Conservation (phyloP, 345 rosid genomes). For the Chamaenerion angustifolium region DNA sequence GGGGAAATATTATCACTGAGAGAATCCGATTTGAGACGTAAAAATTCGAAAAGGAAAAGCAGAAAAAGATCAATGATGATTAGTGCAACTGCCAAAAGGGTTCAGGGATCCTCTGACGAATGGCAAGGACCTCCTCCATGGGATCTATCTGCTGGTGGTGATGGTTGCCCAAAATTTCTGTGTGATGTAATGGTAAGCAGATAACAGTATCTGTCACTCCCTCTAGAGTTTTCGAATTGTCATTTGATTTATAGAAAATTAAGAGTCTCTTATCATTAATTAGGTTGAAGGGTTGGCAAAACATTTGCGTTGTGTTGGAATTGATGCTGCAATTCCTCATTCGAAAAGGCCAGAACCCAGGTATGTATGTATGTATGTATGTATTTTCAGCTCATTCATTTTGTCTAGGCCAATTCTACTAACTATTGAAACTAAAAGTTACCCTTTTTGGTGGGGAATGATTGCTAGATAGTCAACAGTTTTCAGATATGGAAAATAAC, state of each 20-base stretch:
- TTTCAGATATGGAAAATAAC: too few relatives aligned
- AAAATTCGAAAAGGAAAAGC: slow-evolving; percentile 50
- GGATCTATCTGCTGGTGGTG: slow-evolving; percentile 69
- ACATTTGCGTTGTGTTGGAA: slow-evolving; percentile 83
- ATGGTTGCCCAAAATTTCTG: slow-evolving; percentile 79
- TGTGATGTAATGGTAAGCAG: slow-evolving; percentile 81
- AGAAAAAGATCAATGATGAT: slow-evolving; percentile 21
- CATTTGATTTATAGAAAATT: neutral
- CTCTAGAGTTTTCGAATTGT: neutral
- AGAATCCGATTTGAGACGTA: slow-evolving; percentile 59
- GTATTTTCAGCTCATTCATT: neutral
- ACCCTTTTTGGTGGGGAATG: neutral
- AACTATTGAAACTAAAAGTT: too few relatives aligned
- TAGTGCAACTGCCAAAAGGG: slow-evolving; percentile 18
- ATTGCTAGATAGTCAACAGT: too few relatives aligned
- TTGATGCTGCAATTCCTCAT: slow-evolving; percentile 75
- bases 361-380: slow-evolving; percentile 10
- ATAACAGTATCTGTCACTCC: neutral
- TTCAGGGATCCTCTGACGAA: slow-evolving; percentile 20
- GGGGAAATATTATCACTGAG: slow-evolving; percentile 54
- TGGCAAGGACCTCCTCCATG: slow-evolving; percentile 90
- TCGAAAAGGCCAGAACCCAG: slow-evolving; percentile 67
- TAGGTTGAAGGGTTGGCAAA: slow-evolving; percentile 96
- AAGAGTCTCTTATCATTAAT: neutral
- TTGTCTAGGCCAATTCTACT: too few relatives aligned